These are phyloP conservation scores for Pterulicium gracile DNA, from an alignment of 1,284 basidiomycete genomes.

Conservation along the genomic window DNA sequence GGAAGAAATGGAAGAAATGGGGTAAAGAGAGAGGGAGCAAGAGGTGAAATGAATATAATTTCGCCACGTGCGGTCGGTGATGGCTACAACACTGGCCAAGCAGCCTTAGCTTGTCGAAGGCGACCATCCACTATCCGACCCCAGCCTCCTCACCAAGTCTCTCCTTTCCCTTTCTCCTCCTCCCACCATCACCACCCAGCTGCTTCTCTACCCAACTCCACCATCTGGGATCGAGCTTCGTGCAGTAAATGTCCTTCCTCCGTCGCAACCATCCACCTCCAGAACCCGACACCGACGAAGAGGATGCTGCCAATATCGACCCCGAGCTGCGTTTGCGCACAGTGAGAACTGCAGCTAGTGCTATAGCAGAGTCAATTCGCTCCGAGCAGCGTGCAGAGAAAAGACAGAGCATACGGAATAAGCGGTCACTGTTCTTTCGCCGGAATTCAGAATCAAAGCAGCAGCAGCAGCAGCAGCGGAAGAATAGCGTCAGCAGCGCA, in stretches of 20 bases:
- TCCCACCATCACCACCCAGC: no score
- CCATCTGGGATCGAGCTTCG: no score
- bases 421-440: conserved; percentile 48
- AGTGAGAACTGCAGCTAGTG: conserved; percentile 80
- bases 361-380: conserved; percentile 76
- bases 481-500: conserved; percentile 12
- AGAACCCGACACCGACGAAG: conserved; percentile 41
- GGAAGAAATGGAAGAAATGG: no score
- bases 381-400: conserved; percentile 65
- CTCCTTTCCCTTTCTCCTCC: no score
- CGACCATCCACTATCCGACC: no score
- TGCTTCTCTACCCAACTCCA: not conserved
- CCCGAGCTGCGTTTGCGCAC: conserved; percentile 79
- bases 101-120: no score
- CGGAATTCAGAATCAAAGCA: conserved; percentile 28
- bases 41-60: no score
- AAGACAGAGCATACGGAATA: conserved; percentile 46
- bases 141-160: no score
- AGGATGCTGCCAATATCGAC: conserved; percentile 61
- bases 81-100: no score
- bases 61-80: no score
- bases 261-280: not conserved
- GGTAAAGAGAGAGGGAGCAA: no score
- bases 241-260: conserved; percentile 2
- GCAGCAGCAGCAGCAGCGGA: conserved; percentile 30